These are phyloP conservation scores for Solanum clarkiae DNA, from an alignment of 257 asterid species.

Conservation along the genomic window DNA sequence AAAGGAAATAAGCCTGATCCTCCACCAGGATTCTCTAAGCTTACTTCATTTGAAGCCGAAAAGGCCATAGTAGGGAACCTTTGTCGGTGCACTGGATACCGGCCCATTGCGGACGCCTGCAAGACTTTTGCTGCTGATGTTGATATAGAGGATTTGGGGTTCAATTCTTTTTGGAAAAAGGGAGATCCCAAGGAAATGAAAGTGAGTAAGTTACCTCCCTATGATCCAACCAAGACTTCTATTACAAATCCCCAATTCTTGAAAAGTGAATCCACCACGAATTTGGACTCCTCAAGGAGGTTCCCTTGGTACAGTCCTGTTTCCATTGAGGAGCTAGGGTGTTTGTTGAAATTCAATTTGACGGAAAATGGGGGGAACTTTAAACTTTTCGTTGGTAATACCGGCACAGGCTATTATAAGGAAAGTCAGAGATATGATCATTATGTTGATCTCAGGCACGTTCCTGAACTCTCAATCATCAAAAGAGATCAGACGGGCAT, in stretches of 20 bases:
- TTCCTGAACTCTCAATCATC: constrained; percentile 40
- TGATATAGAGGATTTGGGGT: constrained; percentile 65
- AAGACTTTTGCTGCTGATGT: constrained; percentile 54
- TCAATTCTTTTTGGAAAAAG: constrained; percentile 46
- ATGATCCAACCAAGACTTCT: constrained; percentile 14
- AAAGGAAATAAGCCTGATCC: constrained; percentile 21
- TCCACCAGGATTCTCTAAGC: constrained; percentile 45
- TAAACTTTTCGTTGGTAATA: constrained; percentile 55
- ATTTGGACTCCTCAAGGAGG: constrained; percentile 20
- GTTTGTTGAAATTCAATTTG: constrained; percentile 25
- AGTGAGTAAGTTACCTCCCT: constrained; percentile 25
- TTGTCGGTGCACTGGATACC: constrained; percentile 67
- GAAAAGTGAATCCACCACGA: constrained; percentile 2
- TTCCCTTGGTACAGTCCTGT: constrained; percentile 50
- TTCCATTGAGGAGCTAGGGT: constrained; percentile 37
- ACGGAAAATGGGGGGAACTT: constrained; percentile 9
- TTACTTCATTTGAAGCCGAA: constrained; percentile 57
- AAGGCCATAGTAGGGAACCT: constrained; percentile 52
- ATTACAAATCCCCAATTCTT: constrained; percentile 24
- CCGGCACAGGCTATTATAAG: constrained; percentile 52
- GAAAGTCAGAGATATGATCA: constrained; percentile 28
- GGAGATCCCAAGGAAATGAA: constrained; percentile 26
- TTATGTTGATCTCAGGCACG: constrained; percentile 42
- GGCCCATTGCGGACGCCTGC: constrained; percentile 75
- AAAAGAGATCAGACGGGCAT: constrained; percentile 25